Evolutionary conservation across 2,329 filamentous ascomycete species (phyloP).

Genomic region (Whalleya microplaca): DNA sequence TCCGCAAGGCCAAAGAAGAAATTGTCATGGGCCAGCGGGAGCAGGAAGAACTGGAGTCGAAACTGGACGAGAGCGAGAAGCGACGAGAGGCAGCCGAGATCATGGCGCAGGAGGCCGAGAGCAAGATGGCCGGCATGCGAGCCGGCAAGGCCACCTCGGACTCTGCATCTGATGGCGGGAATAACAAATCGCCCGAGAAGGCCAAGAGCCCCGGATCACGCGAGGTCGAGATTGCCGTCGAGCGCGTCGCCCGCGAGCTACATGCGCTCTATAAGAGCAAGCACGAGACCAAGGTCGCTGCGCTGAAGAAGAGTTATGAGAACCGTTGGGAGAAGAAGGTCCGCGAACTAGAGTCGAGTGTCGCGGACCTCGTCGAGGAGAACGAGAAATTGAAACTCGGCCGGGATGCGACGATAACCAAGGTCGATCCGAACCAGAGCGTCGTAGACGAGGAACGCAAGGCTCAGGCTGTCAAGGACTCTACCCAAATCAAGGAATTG

Average conservation of each 20-base stretch:
- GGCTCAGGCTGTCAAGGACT: slow-evolving; percentile 64
- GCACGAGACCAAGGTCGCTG: slow-evolving; percentile 93
- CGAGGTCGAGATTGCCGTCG: slow-evolving; percentile 83
- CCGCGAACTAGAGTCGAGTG: slow-evolving; percentile 72
- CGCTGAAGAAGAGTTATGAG: slow-evolving; percentile 84
- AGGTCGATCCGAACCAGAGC: slow-evolving; percentile 52
- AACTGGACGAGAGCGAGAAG: slow-evolving; percentile 77
- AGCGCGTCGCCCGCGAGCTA: slow-evolving; percentile 91
- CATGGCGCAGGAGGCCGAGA: slow-evolving; percentile 75
- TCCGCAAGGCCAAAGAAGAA: slow-evolving; percentile 80
- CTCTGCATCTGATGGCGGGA: slow-evolving; percentile 26
- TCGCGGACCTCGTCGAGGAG: slow-evolving; percentile 71
- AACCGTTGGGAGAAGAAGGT: slow-evolving; percentile 87
- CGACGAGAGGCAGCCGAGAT: slow-evolving; percentile 74
- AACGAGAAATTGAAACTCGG: slow-evolving; percentile 73
- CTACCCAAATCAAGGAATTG: slow-evolving; percentile 69
- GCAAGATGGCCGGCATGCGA: slow-evolving; percentile 74
- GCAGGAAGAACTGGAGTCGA: slow-evolving; percentile 75
- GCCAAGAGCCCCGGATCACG: slow-evolving; percentile 42
- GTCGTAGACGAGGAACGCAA: slow-evolving; percentile 56
- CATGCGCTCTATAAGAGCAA: slow-evolving; percentile 95
- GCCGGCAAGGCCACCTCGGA: slow-evolving; percentile 58
- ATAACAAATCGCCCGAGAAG: slow-evolving; percentile 44
- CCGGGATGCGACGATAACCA: slow-evolving; percentile 68
- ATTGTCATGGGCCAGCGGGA: slow-evolving; percentile 79